These are phyloP conservation scores for Penicillium bialowiezense DNA, from an alignment of 495 filamentous ascomycete species.

Conservation along the genomic window DNA sequence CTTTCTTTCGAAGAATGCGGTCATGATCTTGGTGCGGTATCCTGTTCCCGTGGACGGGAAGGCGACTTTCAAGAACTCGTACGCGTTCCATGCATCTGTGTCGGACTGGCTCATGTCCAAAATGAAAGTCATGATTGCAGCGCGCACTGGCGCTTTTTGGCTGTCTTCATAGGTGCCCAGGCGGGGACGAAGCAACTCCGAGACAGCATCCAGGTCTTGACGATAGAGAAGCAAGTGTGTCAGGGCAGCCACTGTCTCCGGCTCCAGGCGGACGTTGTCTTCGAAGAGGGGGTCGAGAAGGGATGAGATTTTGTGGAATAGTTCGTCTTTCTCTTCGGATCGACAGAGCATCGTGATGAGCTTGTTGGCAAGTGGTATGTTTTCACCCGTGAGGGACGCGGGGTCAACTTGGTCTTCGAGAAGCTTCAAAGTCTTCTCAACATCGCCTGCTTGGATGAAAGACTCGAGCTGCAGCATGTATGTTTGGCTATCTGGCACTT, in stretches of 20 bases:
- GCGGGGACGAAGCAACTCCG: constrained; percentile 69
- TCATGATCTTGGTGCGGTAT: constrained; percentile 72
- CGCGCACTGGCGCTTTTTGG: constrained; percentile 61
- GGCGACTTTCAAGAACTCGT: constrained; percentile 68
- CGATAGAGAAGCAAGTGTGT: constrained; percentile 66
- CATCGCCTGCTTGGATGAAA: constrained; percentile 63
- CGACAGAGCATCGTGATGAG: constrained; percentile 72
- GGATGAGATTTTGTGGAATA: constrained; percentile 66
- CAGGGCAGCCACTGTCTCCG: constrained; percentile 69
- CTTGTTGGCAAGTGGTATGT: constrained; percentile 66
- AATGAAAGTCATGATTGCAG: constrained; percentile 63
- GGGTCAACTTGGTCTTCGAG: constrained; percentile 59
- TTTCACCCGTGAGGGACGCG: constrained; percentile 49
- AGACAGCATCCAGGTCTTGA: constrained; percentile 69
- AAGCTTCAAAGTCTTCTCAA: constrained; percentile 60
- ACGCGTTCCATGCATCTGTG: constrained; percentile 70
- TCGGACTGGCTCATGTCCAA: constrained; percentile 57
- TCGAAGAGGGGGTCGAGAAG: constrained; percentile 74
- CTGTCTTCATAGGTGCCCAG: constrained; percentile 59
- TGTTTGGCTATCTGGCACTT: constrained; percentile 63
- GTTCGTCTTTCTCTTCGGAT: constrained; percentile 42
- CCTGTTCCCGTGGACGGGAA: constrained; percentile 70
- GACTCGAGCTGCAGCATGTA: constrained; percentile 74
- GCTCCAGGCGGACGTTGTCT: constrained; percentile 62
- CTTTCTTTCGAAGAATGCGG: constrained; percentile 71